Evolutionary conservation across 148 eudicot species (phyloP), one percentile per base, ranked within the genome.

Genomic region (Arctostaphylos glauca): DNA sequence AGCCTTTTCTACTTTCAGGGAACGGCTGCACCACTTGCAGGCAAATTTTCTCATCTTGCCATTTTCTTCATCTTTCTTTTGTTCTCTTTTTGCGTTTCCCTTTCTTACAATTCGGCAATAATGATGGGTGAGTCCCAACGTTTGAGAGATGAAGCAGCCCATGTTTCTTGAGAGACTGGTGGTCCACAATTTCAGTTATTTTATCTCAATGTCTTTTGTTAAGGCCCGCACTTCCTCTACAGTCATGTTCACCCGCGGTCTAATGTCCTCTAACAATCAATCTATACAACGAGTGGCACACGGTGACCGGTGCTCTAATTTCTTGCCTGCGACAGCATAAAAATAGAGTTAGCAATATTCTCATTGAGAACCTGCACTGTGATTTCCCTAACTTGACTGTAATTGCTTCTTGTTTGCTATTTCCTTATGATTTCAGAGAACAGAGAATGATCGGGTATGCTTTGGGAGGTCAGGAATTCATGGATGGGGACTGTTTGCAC

Each of bases 401-500:
- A 52, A 67, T 84, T 21, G 58, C 78, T 82, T 72, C 70, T 25
- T 77, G 25, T 73, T 21, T 50, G n/a, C 38, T 54, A 15, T 3
- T 84, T 64, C 56, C 23, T 77, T 89, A 21, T 79, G 85, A 46
- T 41, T 83, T 83, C 98, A 96, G 99, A 93, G 89, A 90, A 96
- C 95, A 6, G 99, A 96, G 81, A 90, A 90, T 82, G 94, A 96
- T 67, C 86, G 93, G 80, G 99, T 96, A 72, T 96, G 99, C 91
- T 94, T 94, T 86, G 99, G 99, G 85, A 88, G 91, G 91, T 96
- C 99, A 41, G 99, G 92, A 79, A 96, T 96, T 85, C 99, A 96
- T 80, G 93, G 98, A 76, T 96, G 99, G 98, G 99, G 99, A 77
- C 98, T 96, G 46, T 96, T 96, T 89, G 98, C 99, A 50, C 94